Base-by-base conservation (phyloP, 2,329 filamentous ascomycete genomes). In the Phoma sp. region DNA sequence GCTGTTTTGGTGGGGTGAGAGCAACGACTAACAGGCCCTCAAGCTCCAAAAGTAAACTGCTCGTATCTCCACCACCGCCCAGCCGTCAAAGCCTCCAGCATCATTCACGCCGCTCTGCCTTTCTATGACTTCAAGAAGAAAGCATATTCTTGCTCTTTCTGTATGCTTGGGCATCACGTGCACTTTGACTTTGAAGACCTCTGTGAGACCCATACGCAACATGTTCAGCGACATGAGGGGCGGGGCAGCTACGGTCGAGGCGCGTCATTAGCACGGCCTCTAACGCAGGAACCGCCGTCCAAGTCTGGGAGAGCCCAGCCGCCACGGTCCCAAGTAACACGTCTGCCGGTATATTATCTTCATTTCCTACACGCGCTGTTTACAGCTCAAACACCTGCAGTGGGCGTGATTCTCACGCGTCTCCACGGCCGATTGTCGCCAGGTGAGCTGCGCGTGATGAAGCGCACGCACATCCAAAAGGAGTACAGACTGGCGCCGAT, bases 321-420 rank as follows among this genome's bases (percentile, higher is more conserved):
- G 40, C 40, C 24, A 49, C 40, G 23, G 52, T 45, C 46, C 52
- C 46, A 54, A 46, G 46, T 23, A 37, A 33, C 46, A 37, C 46
- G 46, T 41, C 27, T 38, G 46, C 29, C 4, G 30, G 40, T 32
- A 40, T 30, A 46, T 55, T 42, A 14, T 24, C 41, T 25, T 55
- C 30, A 47, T 50, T 55, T 55, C 47, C 27, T 29, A 30, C 36
- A 42, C 41, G 44, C 45, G 52, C 29, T 55, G 52, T 49, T 46
- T 32, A 41, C 41, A 44, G 13, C 14, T 24, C 18, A 27, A 3
- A n/a, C 24, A 10, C 41, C 13, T 32, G n/a, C 45, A 10, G 25
- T 3, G 30, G 18, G 27, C 46, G 37, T 47, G 37, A 22, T 37
- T n/a, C 30, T 47, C 42, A 40, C 46, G 52, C 52, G 46, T 35